Evolutionary conservation across 495 filamentous ascomycete species (phyloP).

Genomic region (Podospora comata): DNA sequence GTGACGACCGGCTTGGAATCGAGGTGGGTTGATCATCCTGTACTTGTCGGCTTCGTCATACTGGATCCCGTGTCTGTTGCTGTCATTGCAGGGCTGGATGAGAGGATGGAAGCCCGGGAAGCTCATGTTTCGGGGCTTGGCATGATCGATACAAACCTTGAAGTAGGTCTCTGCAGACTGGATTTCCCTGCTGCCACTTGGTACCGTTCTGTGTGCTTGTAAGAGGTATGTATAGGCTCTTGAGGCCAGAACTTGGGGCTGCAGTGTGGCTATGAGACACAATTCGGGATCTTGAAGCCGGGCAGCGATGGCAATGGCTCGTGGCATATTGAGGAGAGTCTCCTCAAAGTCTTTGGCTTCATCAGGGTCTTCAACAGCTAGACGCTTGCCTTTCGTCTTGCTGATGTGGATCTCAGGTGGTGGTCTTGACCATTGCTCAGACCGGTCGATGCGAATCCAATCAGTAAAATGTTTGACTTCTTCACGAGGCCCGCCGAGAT

Average conservation of each 20-base stretch:
- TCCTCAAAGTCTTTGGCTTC: constrained; percentile 19
- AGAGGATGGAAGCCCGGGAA: constrained; percentile 9
- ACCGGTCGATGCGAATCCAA: constrained; percentile 10
- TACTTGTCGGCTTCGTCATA: neutral
- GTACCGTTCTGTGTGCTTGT: constrained; percentile 13
- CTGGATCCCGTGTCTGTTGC: constrained; percentile 6
- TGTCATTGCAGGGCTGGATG: constrained; percentile 10
- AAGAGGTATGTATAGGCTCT: constrained; percentile 13
- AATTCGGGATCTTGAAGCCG: neutral
- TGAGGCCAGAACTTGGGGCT: constrained; percentile 16
- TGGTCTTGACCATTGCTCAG: constrained; percentile 8
- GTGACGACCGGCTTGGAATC: neutral
- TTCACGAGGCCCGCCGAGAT: neutral
- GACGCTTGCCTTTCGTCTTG: neutral
- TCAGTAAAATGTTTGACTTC: constrained; percentile 11
- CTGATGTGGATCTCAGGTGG: constrained; percentile 16
- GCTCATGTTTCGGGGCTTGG: neutral
- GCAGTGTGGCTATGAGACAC: constrained; percentile 10
- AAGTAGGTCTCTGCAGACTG: constrained; percentile 1
- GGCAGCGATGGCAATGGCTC: constrained; percentile 16
- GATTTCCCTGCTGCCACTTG: neutral
- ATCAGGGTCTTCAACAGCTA: constrained; percentile 16
- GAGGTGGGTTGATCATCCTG: neutral
- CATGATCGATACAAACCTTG: constrained; percentile 18
- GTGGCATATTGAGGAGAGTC: constrained; percentile 15